These are phyloP conservation scores for Puccinia sorghi DNA, from an alignment of 1,284 basidiomycete genomes.

Conservation along the genomic window DNA sequence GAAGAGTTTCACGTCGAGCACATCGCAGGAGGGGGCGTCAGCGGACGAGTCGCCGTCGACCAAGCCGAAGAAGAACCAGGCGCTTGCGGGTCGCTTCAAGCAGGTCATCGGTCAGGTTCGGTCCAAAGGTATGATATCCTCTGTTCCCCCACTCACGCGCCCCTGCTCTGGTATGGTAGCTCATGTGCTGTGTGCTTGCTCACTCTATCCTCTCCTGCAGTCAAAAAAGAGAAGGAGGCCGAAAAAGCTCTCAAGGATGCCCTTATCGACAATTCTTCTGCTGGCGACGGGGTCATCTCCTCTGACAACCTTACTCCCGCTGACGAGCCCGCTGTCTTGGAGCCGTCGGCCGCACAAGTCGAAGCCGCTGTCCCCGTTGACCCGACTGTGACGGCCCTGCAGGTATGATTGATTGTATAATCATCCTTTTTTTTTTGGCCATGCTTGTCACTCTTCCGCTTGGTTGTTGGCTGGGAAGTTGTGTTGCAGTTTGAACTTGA, in stretches of 20 bases:
- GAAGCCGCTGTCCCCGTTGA: no score
- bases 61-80: constrained; percentile 14
- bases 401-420: no score
- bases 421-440: no score
- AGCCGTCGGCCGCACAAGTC: no score
- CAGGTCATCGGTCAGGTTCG: neutral
- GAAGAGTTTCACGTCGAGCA: neutral
- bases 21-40: neutral
- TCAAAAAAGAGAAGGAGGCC: constrained; percentile 27
- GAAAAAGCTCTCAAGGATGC: neutral
- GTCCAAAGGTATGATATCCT: neutral
- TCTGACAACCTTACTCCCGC: neutral
- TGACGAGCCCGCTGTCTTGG: no score
- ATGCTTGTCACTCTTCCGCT: no score
- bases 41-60: neutral
- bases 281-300: no score
- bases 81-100: neutral
- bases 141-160: neutral
- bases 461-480: no score
- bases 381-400: no score
- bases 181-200: neutral
- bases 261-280: neutral
- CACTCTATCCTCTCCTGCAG: neutral
- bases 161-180: neutral
- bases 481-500: no score